Evolutionary conservation across 257 asterid species (phyloP).

Genomic region (Solanum appendiculatum): DNA sequence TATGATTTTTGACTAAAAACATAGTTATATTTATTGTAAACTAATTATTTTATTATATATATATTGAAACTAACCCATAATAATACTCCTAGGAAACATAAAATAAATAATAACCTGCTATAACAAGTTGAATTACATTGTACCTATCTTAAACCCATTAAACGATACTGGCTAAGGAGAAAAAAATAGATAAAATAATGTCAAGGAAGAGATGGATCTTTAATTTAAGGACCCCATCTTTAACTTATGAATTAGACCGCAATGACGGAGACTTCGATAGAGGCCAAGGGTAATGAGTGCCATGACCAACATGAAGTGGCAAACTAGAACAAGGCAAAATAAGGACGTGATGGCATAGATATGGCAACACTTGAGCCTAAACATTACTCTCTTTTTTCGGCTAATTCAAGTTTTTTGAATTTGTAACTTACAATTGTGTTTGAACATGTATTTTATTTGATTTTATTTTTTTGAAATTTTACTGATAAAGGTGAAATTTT

Average conservation of each 20-base stretch:
- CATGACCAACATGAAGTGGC: background rate
- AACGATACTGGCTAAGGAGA: background rate
- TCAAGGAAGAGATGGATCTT: background rate
- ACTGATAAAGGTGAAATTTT: background rate
- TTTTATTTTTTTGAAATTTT: too few species aligned
- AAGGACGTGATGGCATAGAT: background rate
- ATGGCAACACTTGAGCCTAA: background rate
- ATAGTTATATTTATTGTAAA: too few species aligned
- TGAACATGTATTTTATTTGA: too few species aligned
- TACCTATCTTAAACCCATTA: background rate
- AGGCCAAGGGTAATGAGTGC: background rate
- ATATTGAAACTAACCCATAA: too few species aligned
- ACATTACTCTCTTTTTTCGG: background rate
- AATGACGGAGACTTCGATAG: background rate
- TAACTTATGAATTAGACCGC: background rate
- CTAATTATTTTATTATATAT: too few species aligned
- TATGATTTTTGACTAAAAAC: too few species aligned
- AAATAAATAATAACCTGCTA: background rate
- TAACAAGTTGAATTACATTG: background rate
- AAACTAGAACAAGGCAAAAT: background rate
- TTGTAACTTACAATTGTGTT: too few species aligned
- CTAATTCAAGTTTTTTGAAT: too few species aligned
- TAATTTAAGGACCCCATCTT: background rate
- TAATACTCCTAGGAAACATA: too few species aligned
- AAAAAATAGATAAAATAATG: background rate